Conservation (phyloP, 2,329 filamentous ascomycete genomes). For the Tolypocladium nubicola region DNA sequence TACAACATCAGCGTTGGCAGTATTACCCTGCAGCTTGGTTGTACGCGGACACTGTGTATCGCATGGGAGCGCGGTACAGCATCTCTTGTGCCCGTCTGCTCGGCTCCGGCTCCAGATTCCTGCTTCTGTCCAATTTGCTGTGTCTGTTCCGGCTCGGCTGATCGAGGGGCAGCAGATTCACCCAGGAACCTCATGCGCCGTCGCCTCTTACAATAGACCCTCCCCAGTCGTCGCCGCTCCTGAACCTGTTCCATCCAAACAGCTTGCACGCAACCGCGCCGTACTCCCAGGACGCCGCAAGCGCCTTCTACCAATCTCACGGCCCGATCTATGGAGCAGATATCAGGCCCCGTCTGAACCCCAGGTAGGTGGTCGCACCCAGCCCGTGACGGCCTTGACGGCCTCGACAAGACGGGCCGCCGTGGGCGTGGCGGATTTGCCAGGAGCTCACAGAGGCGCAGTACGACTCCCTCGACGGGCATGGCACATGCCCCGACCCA, state of each 20-base stretch:
- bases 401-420: neutral
- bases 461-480: conserved; percentile 39
- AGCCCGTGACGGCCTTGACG: neutral
- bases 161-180: conserved; percentile 34
- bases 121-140: conserved; percentile 4
- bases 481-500: conserved; percentile 46
- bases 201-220: conserved; percentile 45
- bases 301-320: conserved; percentile 34
- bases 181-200: conserved; percentile 37
- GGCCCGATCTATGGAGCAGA: conserved; percentile 38
- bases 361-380: conserved; percentile 39
- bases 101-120: conserved; percentile 7
- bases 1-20: conserved; percentile 34
- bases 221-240: conserved; percentile 37
- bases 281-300: conserved; percentile 40
- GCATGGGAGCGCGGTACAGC: conserved; percentile 26
- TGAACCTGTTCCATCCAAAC: conserved; percentile 41
- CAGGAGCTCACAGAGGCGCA: conserved; percentile 17
- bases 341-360: conserved; percentile 41
- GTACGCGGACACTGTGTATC: conserved; percentile 17
- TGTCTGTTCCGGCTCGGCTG: conserved; percentile 9
- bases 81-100: conserved; percentile 18
- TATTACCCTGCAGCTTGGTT: conserved; percentile 24
- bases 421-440: neutral
- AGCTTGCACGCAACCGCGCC: conserved; percentile 33